These are phyloP conservation scores for Pulicaria dysenterica DNA, from an alignment of 129 eudicot genomes.

Conservation along the genomic window DNA sequence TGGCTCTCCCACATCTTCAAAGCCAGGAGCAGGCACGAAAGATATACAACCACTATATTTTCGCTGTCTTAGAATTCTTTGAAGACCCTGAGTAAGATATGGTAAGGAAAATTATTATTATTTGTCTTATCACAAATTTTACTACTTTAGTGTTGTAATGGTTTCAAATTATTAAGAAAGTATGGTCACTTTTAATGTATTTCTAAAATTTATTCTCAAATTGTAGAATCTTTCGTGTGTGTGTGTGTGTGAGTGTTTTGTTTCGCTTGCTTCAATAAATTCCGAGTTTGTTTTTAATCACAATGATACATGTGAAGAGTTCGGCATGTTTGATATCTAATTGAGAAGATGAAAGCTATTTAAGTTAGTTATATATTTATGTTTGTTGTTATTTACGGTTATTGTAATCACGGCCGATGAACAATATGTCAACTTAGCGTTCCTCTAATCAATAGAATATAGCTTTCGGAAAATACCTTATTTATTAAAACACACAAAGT, in stretches of 20 bases:
- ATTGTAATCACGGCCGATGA: too few relatives aligned
- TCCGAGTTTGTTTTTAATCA: too few relatives aligned
- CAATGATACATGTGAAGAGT: too few relatives aligned
- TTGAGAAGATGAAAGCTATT: too few relatives aligned
- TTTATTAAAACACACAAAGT: background rate
- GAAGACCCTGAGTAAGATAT: constrained; percentile 64
- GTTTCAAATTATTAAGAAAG: too few relatives aligned
- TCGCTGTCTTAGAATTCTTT: constrained; percentile 63
- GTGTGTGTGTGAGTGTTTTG: too few relatives aligned
- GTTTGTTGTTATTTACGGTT: background rate
- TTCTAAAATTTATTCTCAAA: background rate
- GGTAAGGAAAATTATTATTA: background rate
- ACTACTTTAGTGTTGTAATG: too few relatives aligned
- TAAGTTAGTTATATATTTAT: too few relatives aligned
- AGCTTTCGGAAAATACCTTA: background rate
- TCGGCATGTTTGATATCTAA: too few relatives aligned
- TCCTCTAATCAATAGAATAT: background rate
- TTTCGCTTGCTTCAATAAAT: too few relatives aligned
- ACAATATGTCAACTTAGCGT: background rate
- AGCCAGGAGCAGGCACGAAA: constrained; percentile 92
- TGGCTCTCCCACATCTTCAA: constrained; percentile 68
- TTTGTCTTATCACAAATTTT: too few relatives aligned
- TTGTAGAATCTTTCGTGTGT: background rate
- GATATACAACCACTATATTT: constrained; percentile 68
- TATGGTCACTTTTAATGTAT: too few relatives aligned